Base-by-base conservation (phyloP, 1,139 yeast genomes). In the Hyphopichia buzzinii region DNA sequence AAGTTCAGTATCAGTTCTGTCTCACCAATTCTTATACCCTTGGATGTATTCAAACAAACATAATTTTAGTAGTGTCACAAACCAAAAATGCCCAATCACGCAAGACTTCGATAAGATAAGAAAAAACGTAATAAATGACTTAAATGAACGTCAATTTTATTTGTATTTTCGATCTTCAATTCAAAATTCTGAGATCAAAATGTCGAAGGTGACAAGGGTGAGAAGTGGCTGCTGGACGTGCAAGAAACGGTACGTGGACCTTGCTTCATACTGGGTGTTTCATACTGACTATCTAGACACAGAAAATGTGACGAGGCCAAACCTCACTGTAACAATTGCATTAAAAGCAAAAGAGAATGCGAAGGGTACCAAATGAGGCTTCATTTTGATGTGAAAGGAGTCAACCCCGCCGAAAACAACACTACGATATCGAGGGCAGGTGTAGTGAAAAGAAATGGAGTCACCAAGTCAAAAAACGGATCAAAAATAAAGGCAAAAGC, bases 271-370 rank as follows among this genome's bases (percentile, higher is more conserved):
- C 4, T 8, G 15, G 21, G 10, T n/a, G n/a, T 4, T 26, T 19
- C 4, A 12, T 12, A 24, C 12, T 10, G 15, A 28, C 34, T 8
- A 6, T 30, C 17, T 15, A 62, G 78, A 39, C 67, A 74, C 39
- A 55, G 76, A 34, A 79, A 79, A 40, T 79, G 84, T 50, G 83
- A 77, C 51, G 80, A 79, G 46, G 57, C 63, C 0, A 75, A 73
- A 46, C 84, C 84, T 1, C 44, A 48, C 12, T 79, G 84, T 53
- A 58, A 61, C 22, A 77, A 77, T 51, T 79, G 84, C 52, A 30
- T 57, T 12, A 68, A 62, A 30, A 61, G 72, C 3, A 72, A 72
- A 3, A 52, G 74, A 23, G 40, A 40, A 11, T 76, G 81, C 46
- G 78, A 63, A 39, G 80, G 80, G 1, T 75, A 76, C 49, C 74